Evolutionary conservation across 805 yeast genomes (phyloP).

Genomic region (Candida yuanshanica): DNA sequence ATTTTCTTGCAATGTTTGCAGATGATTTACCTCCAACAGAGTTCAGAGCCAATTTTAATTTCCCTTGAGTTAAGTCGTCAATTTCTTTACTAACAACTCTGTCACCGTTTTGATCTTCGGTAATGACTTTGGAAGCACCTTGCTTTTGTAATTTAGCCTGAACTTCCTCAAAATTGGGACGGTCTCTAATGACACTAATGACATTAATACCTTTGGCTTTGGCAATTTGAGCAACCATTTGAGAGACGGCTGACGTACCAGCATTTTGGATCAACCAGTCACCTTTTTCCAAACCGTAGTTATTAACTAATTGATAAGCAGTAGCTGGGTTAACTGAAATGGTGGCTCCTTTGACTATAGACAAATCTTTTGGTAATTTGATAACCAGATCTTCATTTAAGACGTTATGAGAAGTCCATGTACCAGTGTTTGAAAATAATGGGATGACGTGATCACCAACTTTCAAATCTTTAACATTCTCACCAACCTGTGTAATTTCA

Average conservation of each 20-base stretch:
- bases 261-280: constrained; percentile 97
- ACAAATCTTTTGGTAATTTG: constrained; percentile 45
- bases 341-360: constrained; percentile 71
- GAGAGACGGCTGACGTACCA: constrained; percentile 93
- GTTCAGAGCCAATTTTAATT: constrained; percentile 75
- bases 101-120: constrained; percentile 78
- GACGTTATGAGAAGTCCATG: constrained; percentile 84
- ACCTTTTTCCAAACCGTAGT: constrained; percentile 40
- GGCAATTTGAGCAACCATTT: constrained; percentile 85
- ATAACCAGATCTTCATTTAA: constrained; percentile 48
- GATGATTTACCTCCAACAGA: constrained; percentile 91
- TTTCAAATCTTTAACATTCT: constrained; percentile 38
- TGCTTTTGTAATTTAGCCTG: constrained; percentile 46
- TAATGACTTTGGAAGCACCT: constrained; percentile 85
- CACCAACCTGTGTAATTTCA: constrained; percentile 72
- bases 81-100: constrained; percentile 59
- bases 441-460: constrained; percentile 91
- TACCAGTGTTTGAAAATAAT: constrained; percentile 70
- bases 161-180: constrained; percentile 67
- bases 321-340: constrained; percentile 89
- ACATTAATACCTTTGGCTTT: constrained; percentile 74
- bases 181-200: constrained; percentile 80
- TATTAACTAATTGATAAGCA: constrained; percentile 81
- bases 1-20: constrained; percentile 76
- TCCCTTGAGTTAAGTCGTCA: constrained; percentile 44